Evolutionary conservation across 495 filamentous ascomycete genomes (phyloP), one percentile per base, ranked within the genome.

Genomic region (Articulospora tetracladia): DNA sequence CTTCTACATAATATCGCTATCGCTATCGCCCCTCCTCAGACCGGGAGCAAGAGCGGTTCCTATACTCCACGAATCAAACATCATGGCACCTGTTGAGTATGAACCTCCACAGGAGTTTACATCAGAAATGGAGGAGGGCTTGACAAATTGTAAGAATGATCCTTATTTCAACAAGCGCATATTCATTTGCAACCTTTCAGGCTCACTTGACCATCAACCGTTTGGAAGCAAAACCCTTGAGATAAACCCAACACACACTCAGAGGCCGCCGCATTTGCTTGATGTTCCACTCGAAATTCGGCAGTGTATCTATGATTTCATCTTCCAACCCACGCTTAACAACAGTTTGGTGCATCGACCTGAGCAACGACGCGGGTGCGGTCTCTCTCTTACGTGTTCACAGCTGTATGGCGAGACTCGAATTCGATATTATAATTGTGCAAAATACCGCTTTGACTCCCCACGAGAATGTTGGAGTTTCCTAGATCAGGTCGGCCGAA

Each of bases 211-310:
- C 19, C 6, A n/a, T 24, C 22, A 19, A 6, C 48, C 25, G 6
- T 15, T 15, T 2, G 20, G 48, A 51, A 15, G 22, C 15, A 51
- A 25, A 24, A 51, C 20, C 15, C 22, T 26, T 26, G 11, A 6
- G 22, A 4, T 22, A 24, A 25, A 24, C 47, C 3, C 47, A 20
- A 50, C 15, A 22, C 11, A 25, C 20, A 58, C 23, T 24, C 41
- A 11, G 17, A 58, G 6, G 12, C 17, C 20, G 11, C 25, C 17
- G n/a, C 47, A n/a, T 28, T 46, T 3, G 13, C 3, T 24, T 20
- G 10, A 44, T 44, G 23, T 64, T n/a, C 62, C 62, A 25, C 25
- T 52, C 17, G 62, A 64, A 27, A 12, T 64, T 25, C 57, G 57
- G 30, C 25, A 56, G 26, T 3, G 54, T 13, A 58, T 61, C 3